A percentile compares a stretch with the other conserved stretches of the same genome.
phyloP scores from a whole-genome alignment of 2,329 filamentous ascomycete genomes.

The Rhinocladiella mackenziei region DNA sequence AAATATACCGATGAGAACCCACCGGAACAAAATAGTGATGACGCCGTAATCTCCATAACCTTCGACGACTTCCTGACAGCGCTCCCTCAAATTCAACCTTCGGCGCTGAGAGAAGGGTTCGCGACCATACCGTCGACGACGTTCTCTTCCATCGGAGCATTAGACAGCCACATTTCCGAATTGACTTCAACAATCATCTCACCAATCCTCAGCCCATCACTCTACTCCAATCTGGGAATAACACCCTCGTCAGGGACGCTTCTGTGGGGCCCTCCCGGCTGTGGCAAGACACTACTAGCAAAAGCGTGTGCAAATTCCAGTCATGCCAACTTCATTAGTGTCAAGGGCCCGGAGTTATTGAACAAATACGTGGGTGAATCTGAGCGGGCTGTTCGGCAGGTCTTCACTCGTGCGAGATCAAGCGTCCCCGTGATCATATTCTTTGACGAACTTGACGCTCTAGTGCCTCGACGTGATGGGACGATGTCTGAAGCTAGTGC shows the following conservation, averaged over 20 bases:
- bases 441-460: slow-evolving; percentile 94
- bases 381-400: slow-evolving; percentile 84
- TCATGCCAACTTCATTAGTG: slow-evolving; percentile 95
- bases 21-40: slow-evolving; percentile 1
- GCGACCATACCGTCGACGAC: slow-evolving; percentile 89
- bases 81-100: slow-evolving; percentile 70
- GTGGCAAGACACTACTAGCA: slow-evolving; percentile 91
- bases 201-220: slow-evolving; percentile 76
- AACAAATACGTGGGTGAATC: slow-evolving; percentile 98
- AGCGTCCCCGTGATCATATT: slow-evolving; percentile 92
- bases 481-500: slow-evolving; percentile 75
- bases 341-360: slow-evolving; percentile 91
- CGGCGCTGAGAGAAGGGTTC: slow-evolving; percentile 88
- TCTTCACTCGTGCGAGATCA: slow-evolving; percentile 81
- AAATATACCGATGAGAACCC: slow-evolving; percentile 14
- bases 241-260: slow-evolving; percentile 79
- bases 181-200: slow-evolving; percentile 82
- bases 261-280: slow-evolving; percentile 94
- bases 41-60: slow-evolving; percentile 52
- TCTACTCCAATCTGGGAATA: slow-evolving; percentile 73
- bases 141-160: slow-evolving; percentile 86
- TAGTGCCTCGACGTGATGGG: slow-evolving; percentile 79
- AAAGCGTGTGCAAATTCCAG: slow-evolving; percentile 95
- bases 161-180: slow-evolving; percentile 72
- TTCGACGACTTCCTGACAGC: slow-evolving; percentile 70